These are phyloP conservation scores for Globisporangium radiosum DNA, from an alignment of 352 stramenopile genomes.

Conservation along the genomic window DNA sequence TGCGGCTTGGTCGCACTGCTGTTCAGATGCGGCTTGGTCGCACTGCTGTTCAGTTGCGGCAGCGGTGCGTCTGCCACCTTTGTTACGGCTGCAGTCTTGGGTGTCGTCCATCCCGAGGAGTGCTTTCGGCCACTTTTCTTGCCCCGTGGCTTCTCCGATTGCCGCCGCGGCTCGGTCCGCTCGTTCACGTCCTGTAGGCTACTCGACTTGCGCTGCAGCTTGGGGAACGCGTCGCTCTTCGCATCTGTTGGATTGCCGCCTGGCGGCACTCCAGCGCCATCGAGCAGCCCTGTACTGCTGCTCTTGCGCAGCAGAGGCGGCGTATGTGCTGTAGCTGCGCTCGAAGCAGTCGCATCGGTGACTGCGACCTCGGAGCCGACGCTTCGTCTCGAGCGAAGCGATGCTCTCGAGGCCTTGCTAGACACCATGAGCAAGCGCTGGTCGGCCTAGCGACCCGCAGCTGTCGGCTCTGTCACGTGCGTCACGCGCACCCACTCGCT, in stretches of 20 bases:
- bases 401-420: conserved; percentile 1
- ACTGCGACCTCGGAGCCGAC: not conserved
- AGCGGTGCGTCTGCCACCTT: not conserved
- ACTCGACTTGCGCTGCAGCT: conserved; percentile 35
- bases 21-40: not conserved
- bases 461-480: too few species aligned
- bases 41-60: not conserved
- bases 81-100: not conserved
- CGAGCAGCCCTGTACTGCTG: conserved; percentile 44
- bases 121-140: conserved; percentile 16
- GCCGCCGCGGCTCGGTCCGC: conserved; percentile 9
- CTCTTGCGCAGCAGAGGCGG: conserved; percentile 44
- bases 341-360: not conserved
- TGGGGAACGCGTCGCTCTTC: conserved; percentile 15
- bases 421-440: conserved; percentile 5
- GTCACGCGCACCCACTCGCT: too few species aligned
- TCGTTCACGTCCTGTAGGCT: conserved; percentile 35
- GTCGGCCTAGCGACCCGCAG: too few species aligned
- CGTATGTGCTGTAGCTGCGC: not conserved
- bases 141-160: conserved; percentile 9
- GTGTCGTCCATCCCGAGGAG: conserved; percentile 12
- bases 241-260: not conserved
- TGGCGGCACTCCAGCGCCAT: conserved; percentile 8
- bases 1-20: not conserved
- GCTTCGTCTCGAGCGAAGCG: conserved; percentile 4